Conservation (phyloP, 202 grass and related monocot genomes). For the Tripidium arundinaceum region DNA sequence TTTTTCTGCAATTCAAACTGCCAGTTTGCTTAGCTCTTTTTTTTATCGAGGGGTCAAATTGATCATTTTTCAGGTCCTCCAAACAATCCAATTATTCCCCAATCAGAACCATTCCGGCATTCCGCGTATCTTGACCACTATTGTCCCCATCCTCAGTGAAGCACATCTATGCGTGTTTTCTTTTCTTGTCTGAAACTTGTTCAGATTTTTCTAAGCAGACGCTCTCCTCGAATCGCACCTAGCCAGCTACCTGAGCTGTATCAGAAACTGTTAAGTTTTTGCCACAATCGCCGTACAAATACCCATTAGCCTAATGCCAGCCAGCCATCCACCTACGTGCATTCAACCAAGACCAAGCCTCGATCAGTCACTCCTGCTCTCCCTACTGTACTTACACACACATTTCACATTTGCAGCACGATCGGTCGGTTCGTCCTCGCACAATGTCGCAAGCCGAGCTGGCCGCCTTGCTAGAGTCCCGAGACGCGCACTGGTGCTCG, state of each 20-base stretch:
- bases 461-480: neutral
- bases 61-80: slow-evolving; percentile 11
- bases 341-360: slow-evolving; percentile 8
- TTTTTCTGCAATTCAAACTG: neutral
- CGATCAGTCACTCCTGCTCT: neutral
- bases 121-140: too few relatives aligned
- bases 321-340: neutral
- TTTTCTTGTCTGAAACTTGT: neutral
- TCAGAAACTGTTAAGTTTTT: slow-evolving; percentile 23
- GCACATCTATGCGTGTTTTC: neutral
- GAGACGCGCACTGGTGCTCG: slow-evolving; percentile 33
- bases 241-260: slow-evolving; percentile 31
- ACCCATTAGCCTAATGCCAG: neutral
- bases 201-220: slow-evolving; percentile 3
- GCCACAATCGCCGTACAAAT: slow-evolving; percentile 13
- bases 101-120: neutral
- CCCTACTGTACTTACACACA: neutral
- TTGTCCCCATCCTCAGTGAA: neutral
- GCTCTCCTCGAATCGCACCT: neutral
- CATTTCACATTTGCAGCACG: neutral
- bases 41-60: too few relatives aligned
- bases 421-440: neutral
- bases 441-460: slow-evolving; percentile 41
- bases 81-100: neutral
- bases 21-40: neutral